A percentile compares a stretch with the other conserved stretches of the same genome.
Evolutionary conservation across 805 yeast species (phyloP).

Genomic region (Starmera caribaea): DNA sequence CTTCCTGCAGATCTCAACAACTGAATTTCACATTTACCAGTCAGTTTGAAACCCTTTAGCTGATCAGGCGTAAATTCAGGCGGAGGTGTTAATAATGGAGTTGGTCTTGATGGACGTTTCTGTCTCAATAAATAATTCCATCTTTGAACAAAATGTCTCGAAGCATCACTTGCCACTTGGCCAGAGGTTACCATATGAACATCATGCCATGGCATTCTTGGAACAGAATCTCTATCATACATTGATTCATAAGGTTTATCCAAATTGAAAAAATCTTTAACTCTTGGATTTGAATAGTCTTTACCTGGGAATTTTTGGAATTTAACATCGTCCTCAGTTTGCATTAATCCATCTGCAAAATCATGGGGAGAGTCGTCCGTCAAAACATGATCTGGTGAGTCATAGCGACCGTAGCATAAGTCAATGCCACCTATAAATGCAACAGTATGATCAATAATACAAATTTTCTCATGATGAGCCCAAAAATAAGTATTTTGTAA

Average conservation of each 20-base stretch:
- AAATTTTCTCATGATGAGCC: constrained; percentile 97
- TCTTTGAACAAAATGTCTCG: constrained; percentile 93
- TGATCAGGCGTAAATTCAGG: constrained; percentile 75
- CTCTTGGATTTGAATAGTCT: constrained; percentile 94
- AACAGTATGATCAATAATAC: constrained; percentile 76
- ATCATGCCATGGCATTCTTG: constrained; percentile 99
- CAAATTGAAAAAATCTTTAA: constrained; percentile 71
- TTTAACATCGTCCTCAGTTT: constrained; percentile 32
- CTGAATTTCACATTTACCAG: constrained; percentile 90
- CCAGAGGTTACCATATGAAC: constrained; percentile 95
- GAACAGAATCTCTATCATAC: constrained; percentile 73
- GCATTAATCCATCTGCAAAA: constrained; percentile 20
- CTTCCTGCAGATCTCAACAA: constrained; percentile 78
- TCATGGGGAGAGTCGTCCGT: constrained; percentile 54
- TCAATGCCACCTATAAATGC: constrained; percentile 96
- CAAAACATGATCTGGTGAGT: constrained; percentile 90
- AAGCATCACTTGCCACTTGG: constrained; percentile 84
- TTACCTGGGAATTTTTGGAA: constrained; percentile 83
- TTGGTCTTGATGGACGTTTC: constrained; percentile 87
- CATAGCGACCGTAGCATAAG: constrained; percentile 90
- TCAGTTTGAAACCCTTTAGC: constrained; percentile 39
- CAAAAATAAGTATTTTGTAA: constrained; percentile 89
- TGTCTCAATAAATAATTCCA: constrained; percentile 93
- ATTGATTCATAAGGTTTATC: constrained; percentile 85
- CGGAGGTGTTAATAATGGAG: constrained; percentile 90